Percentiles rank a stretch among this genome's conserved stretches.
These are phyloP conservation scores for Blastobotrys indianensis DNA, from an alignment of 1,139 yeast species.

Conservation along the genomic window DNA sequence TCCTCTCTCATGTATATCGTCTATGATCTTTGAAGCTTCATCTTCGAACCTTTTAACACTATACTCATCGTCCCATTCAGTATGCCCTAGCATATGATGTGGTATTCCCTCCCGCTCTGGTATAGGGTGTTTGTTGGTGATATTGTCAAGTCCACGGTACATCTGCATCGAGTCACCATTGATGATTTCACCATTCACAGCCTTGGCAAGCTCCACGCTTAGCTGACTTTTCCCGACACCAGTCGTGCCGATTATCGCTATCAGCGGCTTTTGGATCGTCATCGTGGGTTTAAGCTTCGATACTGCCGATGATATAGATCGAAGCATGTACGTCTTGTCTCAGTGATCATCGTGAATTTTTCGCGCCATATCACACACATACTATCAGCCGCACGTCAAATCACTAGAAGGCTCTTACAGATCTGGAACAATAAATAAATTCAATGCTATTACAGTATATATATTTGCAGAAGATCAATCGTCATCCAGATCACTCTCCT, in stretches of 20 bases:
- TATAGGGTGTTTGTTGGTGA: conserved; percentile 88
- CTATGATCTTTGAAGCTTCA: conserved; percentile 59
- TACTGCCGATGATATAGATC: not conserved
- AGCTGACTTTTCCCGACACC: conserved; percentile 97
- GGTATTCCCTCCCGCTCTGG: conserved; percentile 64
- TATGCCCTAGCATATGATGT: conserved; percentile 86
- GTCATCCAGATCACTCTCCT: conserved; percentile 32
- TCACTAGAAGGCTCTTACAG: too few relatives aligned
- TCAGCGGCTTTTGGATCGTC: conserved; percentile 29
- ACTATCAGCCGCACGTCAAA: too few relatives aligned
- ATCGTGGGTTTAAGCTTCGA: not conserved
- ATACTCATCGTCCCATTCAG: conserved; percentile 75
- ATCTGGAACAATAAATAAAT: too few relatives aligned
- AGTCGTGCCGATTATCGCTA: conserved; percentile 88
- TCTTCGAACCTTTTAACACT: conserved; percentile 71
- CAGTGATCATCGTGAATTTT: too few relatives aligned
- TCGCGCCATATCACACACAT: too few relatives aligned
- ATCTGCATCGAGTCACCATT: conserved; percentile 98
- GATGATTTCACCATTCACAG: conserved; percentile 79
- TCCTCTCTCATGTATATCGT: conserved; percentile 59
- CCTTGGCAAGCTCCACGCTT: conserved; percentile 71
- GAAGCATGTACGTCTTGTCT: too few relatives aligned
- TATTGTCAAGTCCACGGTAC: conserved; percentile 62
- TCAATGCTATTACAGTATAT: too few relatives aligned
- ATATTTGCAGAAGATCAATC: too few relatives aligned